Percentiles rank a stretch among this genome's conserved stretches.
Conservation (phyloP, 352 stramenopile species). For the Thalassiosira sp. region DNA sequence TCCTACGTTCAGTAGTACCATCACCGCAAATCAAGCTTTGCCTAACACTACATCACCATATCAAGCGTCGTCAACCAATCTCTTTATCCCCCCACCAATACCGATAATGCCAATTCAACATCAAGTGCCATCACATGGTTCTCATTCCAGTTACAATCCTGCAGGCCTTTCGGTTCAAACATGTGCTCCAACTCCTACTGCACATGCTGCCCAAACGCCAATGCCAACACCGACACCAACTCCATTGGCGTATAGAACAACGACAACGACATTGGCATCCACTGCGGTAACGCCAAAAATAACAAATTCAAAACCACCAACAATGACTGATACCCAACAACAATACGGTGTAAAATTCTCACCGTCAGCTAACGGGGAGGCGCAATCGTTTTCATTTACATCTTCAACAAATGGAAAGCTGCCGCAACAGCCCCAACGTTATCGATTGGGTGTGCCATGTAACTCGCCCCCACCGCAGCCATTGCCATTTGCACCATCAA, state of each 20-base stretch:
- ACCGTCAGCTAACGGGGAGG: no score
- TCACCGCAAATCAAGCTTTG: conserved; percentile 4
- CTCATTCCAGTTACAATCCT: no score
- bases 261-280: conserved; percentile 4
- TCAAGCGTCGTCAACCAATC: not conserved
- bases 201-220: conserved; percentile 4
- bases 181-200: not conserved
- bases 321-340: not conserved
- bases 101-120: not conserved
- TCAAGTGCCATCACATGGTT: not conserved
- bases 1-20: not conserved
- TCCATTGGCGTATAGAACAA: not conserved
- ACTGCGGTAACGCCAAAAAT: not conserved
- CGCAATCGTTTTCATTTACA: no score
- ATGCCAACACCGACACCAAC: not conserved
- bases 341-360: conserved; percentile 6
- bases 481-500: conserved; percentile 2
- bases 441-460: not conserved
- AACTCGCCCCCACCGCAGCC: not conserved
- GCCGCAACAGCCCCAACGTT: not conserved
- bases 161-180: no score
- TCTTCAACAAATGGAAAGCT: no score
- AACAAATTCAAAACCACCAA: not conserved
- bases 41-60: not conserved
- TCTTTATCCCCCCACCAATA: conserved; percentile 11